Conservation (phyloP, 345 rosid genomes). For the Erysimum cheiranthoides region DNA sequence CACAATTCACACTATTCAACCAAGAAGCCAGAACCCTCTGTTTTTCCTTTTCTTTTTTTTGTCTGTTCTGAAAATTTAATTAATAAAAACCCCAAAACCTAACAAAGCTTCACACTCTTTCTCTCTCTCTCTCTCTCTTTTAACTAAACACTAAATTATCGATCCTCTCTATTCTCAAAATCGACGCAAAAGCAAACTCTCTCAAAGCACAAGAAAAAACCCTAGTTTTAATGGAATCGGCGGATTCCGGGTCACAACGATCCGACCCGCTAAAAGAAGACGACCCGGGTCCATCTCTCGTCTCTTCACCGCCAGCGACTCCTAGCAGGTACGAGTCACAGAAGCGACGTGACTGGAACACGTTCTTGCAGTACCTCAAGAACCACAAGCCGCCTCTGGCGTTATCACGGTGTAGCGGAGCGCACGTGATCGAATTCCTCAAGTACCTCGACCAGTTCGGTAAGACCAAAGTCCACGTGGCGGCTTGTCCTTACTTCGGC, state of each 20-base stretch:
- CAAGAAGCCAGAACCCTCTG: slow-evolving; percentile 10
- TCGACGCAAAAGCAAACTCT: slow-evolving; percentile 21
- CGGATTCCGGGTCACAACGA: slow-evolving; percentile 39
- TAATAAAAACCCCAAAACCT: slow-evolving; percentile 44
- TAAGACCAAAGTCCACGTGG: slow-evolving; percentile 71
- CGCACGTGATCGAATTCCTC: slow-evolving; percentile 74
- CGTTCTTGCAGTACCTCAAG: slow-evolving; percentile 70
- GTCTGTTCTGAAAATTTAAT: slow-evolving; percentile 23
- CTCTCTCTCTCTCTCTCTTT: slow-evolving; percentile 32
- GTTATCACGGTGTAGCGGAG: slow-evolving; percentile 67
- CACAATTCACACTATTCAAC: slow-evolving; percentile 36
- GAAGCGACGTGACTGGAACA: slow-evolving; percentile 75
- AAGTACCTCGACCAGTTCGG: slow-evolving; percentile 78
- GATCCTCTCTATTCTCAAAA: slow-evolving; percentile 11
- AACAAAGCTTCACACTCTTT: slow-evolving; percentile 40
- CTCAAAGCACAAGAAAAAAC: slow-evolving; percentile 16
- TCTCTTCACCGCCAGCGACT: slow-evolving; percentile 38
- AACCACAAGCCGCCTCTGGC: slow-evolving; percentile 73
- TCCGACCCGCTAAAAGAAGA: slow-evolving; percentile 39
- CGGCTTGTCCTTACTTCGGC: slow-evolving; percentile 64
- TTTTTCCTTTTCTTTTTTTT: neutral
- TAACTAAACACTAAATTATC: slow-evolving; percentile 21
- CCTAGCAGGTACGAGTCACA: slow-evolving; percentile 77
- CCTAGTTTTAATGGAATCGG: slow-evolving; percentile 53
- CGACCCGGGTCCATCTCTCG: slow-evolving; percentile 34